phyloP scores from a whole-genome alignment of 202 grass and related monocot species.

The Bolboschoenoplectus hybrid region DNA sequence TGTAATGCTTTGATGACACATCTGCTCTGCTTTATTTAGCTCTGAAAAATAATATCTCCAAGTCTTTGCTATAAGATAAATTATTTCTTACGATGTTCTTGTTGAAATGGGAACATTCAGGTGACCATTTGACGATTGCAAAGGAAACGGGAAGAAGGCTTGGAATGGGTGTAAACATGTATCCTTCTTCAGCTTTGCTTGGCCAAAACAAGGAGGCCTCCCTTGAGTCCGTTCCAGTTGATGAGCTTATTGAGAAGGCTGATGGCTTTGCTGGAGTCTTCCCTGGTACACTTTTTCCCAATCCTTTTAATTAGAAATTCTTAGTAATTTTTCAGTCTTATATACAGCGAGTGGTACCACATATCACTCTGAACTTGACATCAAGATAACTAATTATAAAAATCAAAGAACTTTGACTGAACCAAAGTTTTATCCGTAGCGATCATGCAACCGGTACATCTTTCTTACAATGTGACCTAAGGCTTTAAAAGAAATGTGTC shows the following conservation, averaged over 20 bases:
- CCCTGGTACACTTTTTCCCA: conserved; percentile 52
- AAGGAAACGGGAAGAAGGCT: conserved; percentile 98
- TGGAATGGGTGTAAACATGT: conserved; percentile 99
- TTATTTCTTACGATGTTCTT: conserved; percentile 9
- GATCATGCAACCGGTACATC: background rate
- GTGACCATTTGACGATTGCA: conserved; percentile 95
- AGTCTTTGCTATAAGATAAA: background rate
- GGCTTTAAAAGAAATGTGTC: background rate
- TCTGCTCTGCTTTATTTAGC: background rate
- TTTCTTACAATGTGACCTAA: conserved; percentile 10
- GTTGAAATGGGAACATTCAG: conserved; percentile 45
- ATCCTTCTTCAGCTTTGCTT: conserved; percentile 94
- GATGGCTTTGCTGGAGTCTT: conserved; percentile 99
- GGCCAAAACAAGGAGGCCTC: conserved; percentile 81
- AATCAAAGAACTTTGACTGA: background rate
- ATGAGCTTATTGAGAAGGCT: conserved; percentile 97
- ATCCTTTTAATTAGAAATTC: background rate
- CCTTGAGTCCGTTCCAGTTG: conserved; percentile 72
- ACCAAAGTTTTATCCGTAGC: background rate
- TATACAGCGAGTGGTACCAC: background rate
- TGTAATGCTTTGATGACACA: background rate
- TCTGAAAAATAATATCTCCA: background rate
- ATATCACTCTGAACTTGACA: background rate
- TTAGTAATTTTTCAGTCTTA: background rate
- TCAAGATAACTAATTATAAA: background rate